Percentiles rank a stretch among this genome's conserved stretches.
These are phyloP conservation scores for Marasmius oreades DNA, from an alignment of 1,284 basidiomycete genomes.

Conservation along the genomic window DNA sequence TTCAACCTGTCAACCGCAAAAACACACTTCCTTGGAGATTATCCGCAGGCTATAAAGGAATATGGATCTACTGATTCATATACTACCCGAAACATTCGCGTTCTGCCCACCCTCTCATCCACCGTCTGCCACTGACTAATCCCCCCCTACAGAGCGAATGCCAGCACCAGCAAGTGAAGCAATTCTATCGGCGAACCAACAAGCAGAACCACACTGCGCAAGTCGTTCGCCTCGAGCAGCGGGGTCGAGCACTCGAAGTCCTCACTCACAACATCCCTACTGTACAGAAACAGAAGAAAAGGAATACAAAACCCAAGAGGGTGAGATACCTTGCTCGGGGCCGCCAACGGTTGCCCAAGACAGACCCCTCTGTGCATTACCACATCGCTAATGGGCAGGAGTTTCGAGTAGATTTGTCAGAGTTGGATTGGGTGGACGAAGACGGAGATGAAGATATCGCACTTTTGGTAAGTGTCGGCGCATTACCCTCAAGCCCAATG, in stretches of 20 bases:
- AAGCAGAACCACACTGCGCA: no score
- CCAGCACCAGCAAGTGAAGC: background rate
- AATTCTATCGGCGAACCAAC: background rate
- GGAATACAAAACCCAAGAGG: background rate
- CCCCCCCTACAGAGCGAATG: background rate
- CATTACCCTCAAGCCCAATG: background rate
- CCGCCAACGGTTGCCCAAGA: background rate
- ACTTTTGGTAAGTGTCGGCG: background rate
- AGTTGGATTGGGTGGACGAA: background rate
- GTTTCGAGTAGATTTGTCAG: background rate
- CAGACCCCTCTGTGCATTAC: background rate
- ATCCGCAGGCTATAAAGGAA: no score
- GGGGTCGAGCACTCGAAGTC: background rate
- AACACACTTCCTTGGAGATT: no score
- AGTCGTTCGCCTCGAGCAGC: background rate
- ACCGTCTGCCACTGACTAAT: background rate
- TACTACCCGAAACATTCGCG: no score
- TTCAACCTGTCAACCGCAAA: no score
- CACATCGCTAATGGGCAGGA: background rate
- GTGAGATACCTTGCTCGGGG: background rate
- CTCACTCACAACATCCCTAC: background rate
- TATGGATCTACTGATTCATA: no score
- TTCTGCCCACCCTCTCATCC: background rate
- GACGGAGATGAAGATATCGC: conserved; percentile 1
- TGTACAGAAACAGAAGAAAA: background rate